Conservation (phyloP, 2,329 filamentous ascomycete genomes). For the Cordyceps javanica region DNA sequence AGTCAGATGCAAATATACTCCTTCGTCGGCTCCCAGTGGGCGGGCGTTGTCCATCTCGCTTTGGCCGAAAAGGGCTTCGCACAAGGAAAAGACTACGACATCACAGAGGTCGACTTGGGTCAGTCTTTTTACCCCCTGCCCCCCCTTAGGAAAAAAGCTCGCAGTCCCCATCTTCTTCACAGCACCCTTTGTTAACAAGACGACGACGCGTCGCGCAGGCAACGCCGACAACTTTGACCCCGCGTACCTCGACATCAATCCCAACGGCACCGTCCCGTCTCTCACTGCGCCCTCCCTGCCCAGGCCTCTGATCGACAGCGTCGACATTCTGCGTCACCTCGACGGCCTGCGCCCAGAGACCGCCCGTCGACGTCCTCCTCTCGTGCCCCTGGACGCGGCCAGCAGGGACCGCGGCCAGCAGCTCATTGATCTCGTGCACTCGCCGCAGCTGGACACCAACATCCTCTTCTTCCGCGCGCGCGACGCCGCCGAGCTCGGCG, state of each 20-base stretch:
- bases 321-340: constrained; percentile 15
- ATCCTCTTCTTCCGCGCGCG: constrained; percentile 15
- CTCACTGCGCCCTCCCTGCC: constrained; percentile 14
- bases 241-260: constrained; percentile 17
- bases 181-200: no score
- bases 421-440: constrained; percentile 17
- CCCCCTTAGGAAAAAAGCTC: no score
- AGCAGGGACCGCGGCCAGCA: constrained; percentile 6
- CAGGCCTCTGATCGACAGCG: constrained; percentile 14
- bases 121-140: background rate
- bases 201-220: no score
- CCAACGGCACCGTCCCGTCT: constrained; percentile 17
- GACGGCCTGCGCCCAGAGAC: constrained; percentile 1
- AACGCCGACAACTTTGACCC: constrained; percentile 16
- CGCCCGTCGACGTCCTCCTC: no score
- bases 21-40: constrained; percentile 18
- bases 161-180: background rate
- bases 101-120: constrained; percentile 15
- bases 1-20: constrained; percentile 17
- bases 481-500: constrained; percentile 12
- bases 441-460: constrained; percentile 13
- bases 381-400: constrained; percentile 10
- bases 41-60: constrained; percentile 17
- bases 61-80: constrained; percentile 17
- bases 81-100: constrained; percentile 12